These are phyloP conservation scores for Penicillium italicum DNA, from an alignment of 2,329 filamentous ascomycete species.

Conservation along the genomic window DNA sequence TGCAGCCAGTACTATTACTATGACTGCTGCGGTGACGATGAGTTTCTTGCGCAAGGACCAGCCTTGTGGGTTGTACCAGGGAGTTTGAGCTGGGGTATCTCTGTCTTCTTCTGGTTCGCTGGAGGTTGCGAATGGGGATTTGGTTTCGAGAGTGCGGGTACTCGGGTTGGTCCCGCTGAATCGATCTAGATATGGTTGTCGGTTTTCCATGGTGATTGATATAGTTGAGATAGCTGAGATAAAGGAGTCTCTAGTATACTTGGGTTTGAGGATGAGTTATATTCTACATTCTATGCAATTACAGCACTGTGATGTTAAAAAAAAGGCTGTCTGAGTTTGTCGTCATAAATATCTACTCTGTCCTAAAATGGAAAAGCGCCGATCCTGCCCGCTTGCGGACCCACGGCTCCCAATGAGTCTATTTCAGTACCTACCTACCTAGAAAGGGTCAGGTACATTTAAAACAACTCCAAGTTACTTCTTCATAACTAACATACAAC, in stretches of 20 bases:
- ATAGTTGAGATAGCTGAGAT: not conserved
- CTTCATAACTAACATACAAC: no score
- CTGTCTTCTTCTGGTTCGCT: constrained; percentile 2
- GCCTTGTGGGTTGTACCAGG: constrained; percentile 48
- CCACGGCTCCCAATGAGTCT: no score
- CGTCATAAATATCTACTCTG: constrained; percentile 4
- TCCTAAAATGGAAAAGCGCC: not conserved
- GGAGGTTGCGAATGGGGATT: constrained; percentile 17
- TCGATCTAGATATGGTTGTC: constrained; percentile 15
- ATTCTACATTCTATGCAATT: not conserved
- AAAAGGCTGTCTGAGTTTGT: not conserved
- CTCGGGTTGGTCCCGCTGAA: constrained; percentile 22
- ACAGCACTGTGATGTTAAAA: not conserved
- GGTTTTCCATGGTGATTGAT: constrained; percentile 15
- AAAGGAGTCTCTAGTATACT: not conserved
- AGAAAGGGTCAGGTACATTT: no score
- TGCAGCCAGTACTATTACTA: constrained; percentile 47
- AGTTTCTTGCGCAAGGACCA: constrained; percentile 56
- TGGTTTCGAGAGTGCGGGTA: constrained; percentile 19
- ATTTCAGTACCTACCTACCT: no score
- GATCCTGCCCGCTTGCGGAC: not conserved
- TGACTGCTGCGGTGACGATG: constrained; percentile 38
- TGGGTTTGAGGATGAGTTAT: not conserved
- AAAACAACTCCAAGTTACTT: no score
- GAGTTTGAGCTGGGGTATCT: constrained; percentile 5